These are phyloP conservation scores for Pseudogymnoascus sp. DNA, from an alignment of 2,329 filamentous ascomycete genomes.

Conservation along the genomic window DNA sequence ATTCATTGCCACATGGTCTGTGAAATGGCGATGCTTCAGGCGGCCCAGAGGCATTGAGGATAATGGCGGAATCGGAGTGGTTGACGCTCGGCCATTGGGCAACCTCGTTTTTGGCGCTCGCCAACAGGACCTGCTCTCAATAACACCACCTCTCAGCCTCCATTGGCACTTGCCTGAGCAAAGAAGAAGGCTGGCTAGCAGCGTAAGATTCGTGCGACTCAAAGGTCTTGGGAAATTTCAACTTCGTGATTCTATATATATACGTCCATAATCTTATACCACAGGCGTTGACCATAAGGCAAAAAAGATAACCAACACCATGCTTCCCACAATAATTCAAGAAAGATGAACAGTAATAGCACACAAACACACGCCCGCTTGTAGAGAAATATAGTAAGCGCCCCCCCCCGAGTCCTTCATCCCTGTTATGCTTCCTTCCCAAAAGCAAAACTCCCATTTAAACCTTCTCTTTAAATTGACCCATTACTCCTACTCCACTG, in stretches of 20 bases:
- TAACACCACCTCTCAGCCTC: not conserved
- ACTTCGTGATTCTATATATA: not conserved
- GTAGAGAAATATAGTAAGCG: not conserved
- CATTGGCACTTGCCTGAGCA: not conserved
- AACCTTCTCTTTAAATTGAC: not conserved
- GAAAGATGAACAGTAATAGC: not conserved
- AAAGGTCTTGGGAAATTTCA: not conserved
- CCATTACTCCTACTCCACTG: conserved; percentile 45
- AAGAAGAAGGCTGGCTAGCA: not conserved
- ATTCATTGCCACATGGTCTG: not conserved
- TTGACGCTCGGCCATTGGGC: no score
- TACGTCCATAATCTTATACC: conserved; percentile 1
- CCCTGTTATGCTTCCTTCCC: not conserved
- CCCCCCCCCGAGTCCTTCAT: not conserved
- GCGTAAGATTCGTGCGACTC: not conserved
- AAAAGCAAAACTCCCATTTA: not conserved
- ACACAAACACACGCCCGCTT: not conserved
- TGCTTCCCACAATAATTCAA: not conserved
- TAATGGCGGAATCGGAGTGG: no score
- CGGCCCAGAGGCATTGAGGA: no score
- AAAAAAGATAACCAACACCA: not conserved
- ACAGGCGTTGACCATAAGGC: conserved; percentile 1
- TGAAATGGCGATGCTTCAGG: no score
- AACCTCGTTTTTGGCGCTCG: not conserved
- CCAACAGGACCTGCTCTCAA: not conserved